phyloP scores from a whole-genome alignment of 768 basidiomycete species.

The Rhizopogon rudus region DNA sequence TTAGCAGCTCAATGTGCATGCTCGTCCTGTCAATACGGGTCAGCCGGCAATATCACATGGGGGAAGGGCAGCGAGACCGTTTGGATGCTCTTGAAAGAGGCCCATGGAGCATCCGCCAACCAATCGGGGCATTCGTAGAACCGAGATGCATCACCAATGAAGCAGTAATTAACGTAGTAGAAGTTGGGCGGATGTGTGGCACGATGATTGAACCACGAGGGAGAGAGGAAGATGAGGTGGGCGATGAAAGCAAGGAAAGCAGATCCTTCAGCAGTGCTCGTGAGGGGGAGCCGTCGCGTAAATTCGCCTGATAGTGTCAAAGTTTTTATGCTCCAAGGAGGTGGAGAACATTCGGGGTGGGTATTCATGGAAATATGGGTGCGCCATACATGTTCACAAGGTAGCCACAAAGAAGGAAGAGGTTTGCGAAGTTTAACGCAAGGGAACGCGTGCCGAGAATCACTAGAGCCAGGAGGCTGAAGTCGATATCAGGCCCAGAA shows the following conservation, averaged over 20 bases:
- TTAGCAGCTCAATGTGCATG: background rate
- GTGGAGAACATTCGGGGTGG: slow-evolving; percentile 9
- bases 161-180: no score
- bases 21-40: background rate
- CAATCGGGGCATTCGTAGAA: no score
- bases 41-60: background rate
- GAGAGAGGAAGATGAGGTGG: slow-evolving; percentile 28
- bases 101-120: slow-evolving; percentile 31
- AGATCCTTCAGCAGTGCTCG: slow-evolving; percentile 24
- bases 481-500: slow-evolving; percentile 15
- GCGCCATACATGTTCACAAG: slow-evolving; percentile 11
- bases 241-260: slow-evolving; percentile 32
- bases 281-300: slow-evolving; percentile 30
- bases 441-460: slow-evolving; percentile 12
- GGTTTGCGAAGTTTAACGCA: slow-evolving; percentile 26
- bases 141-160: no score
- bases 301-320: slow-evolving; percentile 30
- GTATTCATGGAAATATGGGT: background rate
- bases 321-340: slow-evolving; percentile 7
- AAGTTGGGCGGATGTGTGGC: no score
- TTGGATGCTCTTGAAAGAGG: slow-evolving; percentile 23
- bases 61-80: background rate
- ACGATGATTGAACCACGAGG: no score
- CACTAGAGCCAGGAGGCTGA: slow-evolving; percentile 8
- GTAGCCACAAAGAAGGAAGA: slow-evolving; percentile 32